These are phyloP conservation scores for Floccularia luteovirens DNA, from an alignment of 768 basidiomycete genomes.

Conservation along the genomic window DNA sequence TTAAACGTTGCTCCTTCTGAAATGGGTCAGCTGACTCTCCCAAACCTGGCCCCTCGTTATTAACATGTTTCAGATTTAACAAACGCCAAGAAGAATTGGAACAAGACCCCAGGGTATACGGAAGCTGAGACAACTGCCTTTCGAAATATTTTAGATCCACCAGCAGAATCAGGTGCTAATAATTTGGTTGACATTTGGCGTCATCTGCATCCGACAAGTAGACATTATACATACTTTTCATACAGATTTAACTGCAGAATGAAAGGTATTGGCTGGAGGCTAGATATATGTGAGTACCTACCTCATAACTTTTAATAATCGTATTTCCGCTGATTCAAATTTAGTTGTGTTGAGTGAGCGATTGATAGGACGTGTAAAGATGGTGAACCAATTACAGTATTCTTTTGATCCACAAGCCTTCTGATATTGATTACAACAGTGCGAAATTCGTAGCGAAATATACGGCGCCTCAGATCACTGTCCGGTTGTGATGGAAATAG, in stretches of 20 bases:
- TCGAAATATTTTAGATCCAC: slow-evolving; percentile 54
- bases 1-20: slow-evolving; percentile 81
- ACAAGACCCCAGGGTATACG: slow-evolving; percentile 83
- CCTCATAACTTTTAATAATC: background rate
- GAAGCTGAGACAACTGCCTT: slow-evolving; percentile 75
- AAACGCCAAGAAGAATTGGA: slow-evolving; percentile 73
- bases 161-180: slow-evolving; percentile 26
- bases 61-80: slow-evolving; percentile 52
- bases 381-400: slow-evolving; percentile 22
- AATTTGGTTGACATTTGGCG: slow-evolving; percentile 82
- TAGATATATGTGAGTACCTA: slow-evolving; percentile 66
- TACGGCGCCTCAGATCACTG: slow-evolving; percentile 87
- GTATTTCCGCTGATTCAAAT: slow-evolving; percentile 1
- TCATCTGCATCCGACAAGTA: slow-evolving; percentile 51
- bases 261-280: slow-evolving; percentile 83
- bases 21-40: slow-evolving; percentile 32
- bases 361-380: slow-evolving; percentile 53
- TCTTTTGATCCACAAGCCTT: background rate
- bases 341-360: slow-evolving; percentile 73
- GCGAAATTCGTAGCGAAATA: slow-evolving; percentile 80
- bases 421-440: slow-evolving; percentile 25
- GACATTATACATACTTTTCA: slow-evolving; percentile 81
- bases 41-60: background rate
- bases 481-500: slow-evolving; percentile 73
- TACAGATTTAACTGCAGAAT: slow-evolving; percentile 74